Evolutionary conservation across 2,329 filamentous ascomycete genomes (phyloP), one percentile per base, ranked within the genome.

Genomic region (Talaromyces islandicus): DNA sequence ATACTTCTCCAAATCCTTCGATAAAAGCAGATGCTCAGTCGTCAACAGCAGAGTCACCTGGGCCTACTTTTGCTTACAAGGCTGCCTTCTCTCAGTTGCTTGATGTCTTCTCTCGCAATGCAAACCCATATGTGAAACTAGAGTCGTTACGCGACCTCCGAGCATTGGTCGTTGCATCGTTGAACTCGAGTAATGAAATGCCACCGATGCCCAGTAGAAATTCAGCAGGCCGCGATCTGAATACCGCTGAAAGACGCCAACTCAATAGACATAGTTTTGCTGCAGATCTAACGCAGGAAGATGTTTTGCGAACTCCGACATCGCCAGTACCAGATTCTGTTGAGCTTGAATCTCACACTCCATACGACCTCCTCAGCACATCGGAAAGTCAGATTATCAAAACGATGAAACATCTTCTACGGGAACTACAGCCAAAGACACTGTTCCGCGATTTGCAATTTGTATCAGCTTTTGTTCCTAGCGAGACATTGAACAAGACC

Each of bases 51-150:
- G 10, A 52, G 10, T 29, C 48, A 7, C 24, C 27, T 29, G 7
- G 48, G 4, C 68, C 76, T 65, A 69, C 66, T 5, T 96, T 96
- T 67, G 90, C 90, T 0, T 97, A 93, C 70, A 85, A 85, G 56
- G 85, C 86, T 65, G 89, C 92, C 0, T 97, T 96, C 70, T 83
- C 86, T 65, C 86, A 88, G 12, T 80, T 97, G 1, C 80, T 97
- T 32, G 87, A 86, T 64, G 92, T 91, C 77, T 96, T 99, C 66
- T 91, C 90, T 48, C 90, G 92, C 4, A 90, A 95, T 65, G 90
- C 91, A 0, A 96, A 94, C 69, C 94, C 94, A 0, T 89, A 89
- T 66, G 83, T 85, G 24, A 99, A 99, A 74, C 82, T 99, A 12
- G 88, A 88, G 64, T 88, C 90, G 0, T 79, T 97, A 4, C 87